Base-by-base conservation (phyloP, 331 rosid species). In the Dryas integrifolia region DNA sequence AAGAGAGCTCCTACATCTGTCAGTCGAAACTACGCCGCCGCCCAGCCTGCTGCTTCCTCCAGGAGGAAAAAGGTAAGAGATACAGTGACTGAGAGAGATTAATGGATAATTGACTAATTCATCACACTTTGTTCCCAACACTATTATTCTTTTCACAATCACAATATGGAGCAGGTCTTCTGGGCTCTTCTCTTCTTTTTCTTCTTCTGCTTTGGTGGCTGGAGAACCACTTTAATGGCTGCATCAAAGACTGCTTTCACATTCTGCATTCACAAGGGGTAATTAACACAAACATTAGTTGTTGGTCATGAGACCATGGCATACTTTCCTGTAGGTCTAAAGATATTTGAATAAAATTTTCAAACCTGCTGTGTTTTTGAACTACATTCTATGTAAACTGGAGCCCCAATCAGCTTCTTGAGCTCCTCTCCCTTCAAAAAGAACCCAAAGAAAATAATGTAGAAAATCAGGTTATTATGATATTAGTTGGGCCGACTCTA, bases 181-280 rank as follows among this genome's bases (percentile, higher is more conserved):
- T 91, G 91, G 15, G 92, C 83, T 87, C 82, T 94, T 71, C 91
- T 84, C 89, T 86, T 89, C 86, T 82, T 86, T 76, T 79, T 92
- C 88, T 79, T 82, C 82, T 88, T 91, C 82, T 85, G 95, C 83
- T 86, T 91, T 39, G 98, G 92, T 1, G 98, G 98, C 83, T 86
- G 98, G 76, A 94, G 96, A 81, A 94, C 98, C 81, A 89, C 92
- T 82, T 94, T 88, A 74, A 94, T 91, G 59, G 98, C 96, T 3
- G 96, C 92, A 57, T 94, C 98, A 38, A 91, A 94, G 79, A 94
- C 98, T 18, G 96, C 97, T 80, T 94, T 91, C 83, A 91, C 98
- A 73, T 94, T 94, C 98, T 94, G 92, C 69, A 85, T 63, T 70
- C 45, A 70, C 67, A 75, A 70, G 64, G 30, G 51, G 53, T 14